Base-by-base conservation (phyloP, 1,284 basidiomycete species). In the Puccinia sorghi region DNA sequence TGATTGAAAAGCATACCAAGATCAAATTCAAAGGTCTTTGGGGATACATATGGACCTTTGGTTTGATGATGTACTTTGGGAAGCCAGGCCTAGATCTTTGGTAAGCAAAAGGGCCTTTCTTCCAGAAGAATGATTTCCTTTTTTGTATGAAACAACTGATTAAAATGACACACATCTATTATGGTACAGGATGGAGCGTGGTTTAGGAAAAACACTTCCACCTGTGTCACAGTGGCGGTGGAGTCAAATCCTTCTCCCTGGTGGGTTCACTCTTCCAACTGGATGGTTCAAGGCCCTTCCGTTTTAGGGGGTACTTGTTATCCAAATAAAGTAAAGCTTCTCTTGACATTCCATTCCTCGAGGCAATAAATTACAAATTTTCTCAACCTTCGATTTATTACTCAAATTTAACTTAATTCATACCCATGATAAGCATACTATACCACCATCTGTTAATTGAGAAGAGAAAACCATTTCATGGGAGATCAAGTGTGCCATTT, bases 71-170 rank as follows among this genome's bases (percentile, higher is more conserved):
- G 56, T 74, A 74, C 39, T 54, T 74, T 46, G 72, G 72, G 13
- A 74, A 74, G 52, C 72, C 72, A 3, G 72, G 57, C 22, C 25
- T 74, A 25, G 72, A 74, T 43, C 72, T 74, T 48, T 74, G 72
- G 72, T 74, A 52, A 72, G 71, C 39, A 22, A 12, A 61, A 61
- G 13, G 0, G 32, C 32, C 32, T n/a, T 25, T 22, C 27, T 32
- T 48, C 2, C 32, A 32, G 71, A 39, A 22, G 15, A 61, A 61
- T n/a, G 11, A 50, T 37, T 32, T n/a, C 15, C 41, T 48, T 32
- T 48, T 17, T 9, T 20, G 27, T 56, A 8, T 43, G 25, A 3
- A 43, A 59, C 8, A 63, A 63, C 43, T 64, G 11, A 32, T 37
- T 17, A 3, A 37, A 57, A 11, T 37, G 17, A 9, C 22, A 22